phyloP scores from a whole-genome alignment of 495 filamentous ascomycete species.

The Astrocystis sublimbata region DNA sequence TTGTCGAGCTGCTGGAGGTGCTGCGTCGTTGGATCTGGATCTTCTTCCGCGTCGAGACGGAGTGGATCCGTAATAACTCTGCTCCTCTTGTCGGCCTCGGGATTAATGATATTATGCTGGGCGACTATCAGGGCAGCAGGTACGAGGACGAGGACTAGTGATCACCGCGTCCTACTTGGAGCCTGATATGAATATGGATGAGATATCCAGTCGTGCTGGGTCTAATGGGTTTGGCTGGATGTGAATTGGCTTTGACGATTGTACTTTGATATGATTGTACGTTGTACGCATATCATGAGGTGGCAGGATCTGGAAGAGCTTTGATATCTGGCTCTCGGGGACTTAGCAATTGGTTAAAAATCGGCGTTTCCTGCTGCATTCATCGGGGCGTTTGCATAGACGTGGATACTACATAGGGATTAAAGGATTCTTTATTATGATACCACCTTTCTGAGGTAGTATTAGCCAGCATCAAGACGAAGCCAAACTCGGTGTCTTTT shows the following conservation, averaged over 20 bases:
- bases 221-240: not conserved
- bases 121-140: slow-evolving; percentile 44
- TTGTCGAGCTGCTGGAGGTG: slow-evolving; percentile 85
- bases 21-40: slow-evolving; percentile 93
- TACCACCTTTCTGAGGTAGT: not conserved
- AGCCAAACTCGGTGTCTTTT: not conserved
- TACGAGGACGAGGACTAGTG: slow-evolving; percentile 45
- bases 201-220: not conserved
- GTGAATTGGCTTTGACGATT: not conserved
- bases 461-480: not conserved
- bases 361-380: slow-evolving; percentile 16
- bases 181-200: not conserved
- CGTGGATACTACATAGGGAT: not conserved
- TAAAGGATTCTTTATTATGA: not conserved
- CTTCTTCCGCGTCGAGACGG: slow-evolving; percentile 90
- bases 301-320: not conserved
- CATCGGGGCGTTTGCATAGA: slow-evolving; percentile 20
- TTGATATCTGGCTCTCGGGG: not conserved
- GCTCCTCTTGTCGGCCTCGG: slow-evolving; percentile 33
- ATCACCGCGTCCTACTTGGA: not conserved
- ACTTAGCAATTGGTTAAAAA: not conserved
- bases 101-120: slow-evolving; percentile 46
- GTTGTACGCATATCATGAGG: slow-evolving; percentile 14
- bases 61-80: slow-evolving; percentile 68
- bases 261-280: slow-evolving; percentile 1